A percentile compares a stretch with the other conserved stretches of the same genome.
Evolutionary conservation across 192 early-diverging fungal species (phyloP).

Genomic region (Coemansia nantahalensis): DNA sequence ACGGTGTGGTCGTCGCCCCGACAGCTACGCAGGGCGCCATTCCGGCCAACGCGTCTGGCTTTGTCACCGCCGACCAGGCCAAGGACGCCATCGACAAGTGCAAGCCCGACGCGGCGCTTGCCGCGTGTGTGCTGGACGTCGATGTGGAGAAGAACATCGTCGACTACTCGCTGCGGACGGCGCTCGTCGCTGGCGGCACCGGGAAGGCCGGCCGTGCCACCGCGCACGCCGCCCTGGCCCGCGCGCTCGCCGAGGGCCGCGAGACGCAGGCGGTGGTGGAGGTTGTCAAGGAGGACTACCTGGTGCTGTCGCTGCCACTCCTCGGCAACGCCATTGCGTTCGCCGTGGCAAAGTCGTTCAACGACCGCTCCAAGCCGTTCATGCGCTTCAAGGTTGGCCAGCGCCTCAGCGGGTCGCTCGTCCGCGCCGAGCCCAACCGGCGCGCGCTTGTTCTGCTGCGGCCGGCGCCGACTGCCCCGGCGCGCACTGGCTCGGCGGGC

Average conservation of each 20-base stretch:
- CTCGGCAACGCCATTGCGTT: constrained; percentile 56
- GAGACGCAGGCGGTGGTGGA: constrained; percentile 60
- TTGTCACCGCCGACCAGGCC: constrained; percentile 59
- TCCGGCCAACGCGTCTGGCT: constrained; percentile 51
- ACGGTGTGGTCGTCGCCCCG: constrained; percentile 57
- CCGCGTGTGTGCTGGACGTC: constrained; percentile 66
- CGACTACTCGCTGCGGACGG: constrained; percentile 60
- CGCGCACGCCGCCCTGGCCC: constrained; percentile 30
- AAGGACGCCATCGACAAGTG: constrained; percentile 47
- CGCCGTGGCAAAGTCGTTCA: constrained; percentile 58
- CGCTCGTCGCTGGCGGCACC: constrained; percentile 17
- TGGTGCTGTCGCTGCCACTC: constrained; percentile 64
- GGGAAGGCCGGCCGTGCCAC: constrained; percentile 13
- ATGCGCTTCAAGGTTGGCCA: constrained; percentile 61
- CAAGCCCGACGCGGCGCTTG: constrained; percentile 52
- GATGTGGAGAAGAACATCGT: constrained; percentile 62
- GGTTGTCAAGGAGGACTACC: constrained; percentile 77
- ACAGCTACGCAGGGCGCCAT: constrained; percentile 1
- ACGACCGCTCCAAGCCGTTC: constrained; percentile 62
- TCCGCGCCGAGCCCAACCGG: constrained; percentile 36
- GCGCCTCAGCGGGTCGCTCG: constrained; percentile 47
- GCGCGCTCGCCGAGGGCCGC: constrained; percentile 18
- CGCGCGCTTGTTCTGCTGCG: constrained; percentile 39
- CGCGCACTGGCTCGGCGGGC: neutral
- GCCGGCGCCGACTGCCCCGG: neutral